Evolutionary conservation across 768 basidiomycete species (phyloP).

Genomic region (Mycena haematopus): DNA sequence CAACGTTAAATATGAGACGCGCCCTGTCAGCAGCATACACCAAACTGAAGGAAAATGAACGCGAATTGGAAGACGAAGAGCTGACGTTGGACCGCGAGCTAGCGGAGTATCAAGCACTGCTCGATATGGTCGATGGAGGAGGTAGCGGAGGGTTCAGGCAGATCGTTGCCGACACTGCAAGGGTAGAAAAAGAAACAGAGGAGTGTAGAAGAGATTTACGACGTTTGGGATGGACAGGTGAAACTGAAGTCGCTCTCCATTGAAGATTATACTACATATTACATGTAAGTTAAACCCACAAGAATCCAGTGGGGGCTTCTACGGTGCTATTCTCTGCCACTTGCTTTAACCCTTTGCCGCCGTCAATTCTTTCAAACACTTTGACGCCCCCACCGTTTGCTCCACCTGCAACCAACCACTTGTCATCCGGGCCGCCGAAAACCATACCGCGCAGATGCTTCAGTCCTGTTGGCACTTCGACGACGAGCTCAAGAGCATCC

Average conservation of each 20-base stretch:
- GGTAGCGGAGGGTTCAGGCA: constrained; percentile 48
- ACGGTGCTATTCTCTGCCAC: constrained; percentile 54
- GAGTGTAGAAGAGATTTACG: constrained; percentile 56
- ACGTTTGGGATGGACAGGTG: constrained; percentile 58
- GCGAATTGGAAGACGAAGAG: constrained; percentile 44
- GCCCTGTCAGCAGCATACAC: constrained; percentile 42
- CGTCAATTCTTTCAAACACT: constrained; percentile 69
- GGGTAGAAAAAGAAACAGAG: constrained; percentile 54
- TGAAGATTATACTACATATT: background rate
- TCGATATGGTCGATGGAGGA: constrained; percentile 49
- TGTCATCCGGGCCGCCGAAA: constrained; percentile 67
- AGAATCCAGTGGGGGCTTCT: constrained; percentile 59
- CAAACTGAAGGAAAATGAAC: constrained; percentile 44
- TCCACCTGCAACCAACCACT: constrained; percentile 72
- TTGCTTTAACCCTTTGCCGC: constrained; percentile 60
- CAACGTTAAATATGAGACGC: constrained; percentile 36
- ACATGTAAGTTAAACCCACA: constrained; percentile 56
- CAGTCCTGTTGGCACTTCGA: constrained; percentile 72
- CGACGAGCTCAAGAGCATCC: constrained; percentile 54
- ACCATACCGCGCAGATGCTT: constrained; percentile 73
- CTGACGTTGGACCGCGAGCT: constrained; percentile 45
- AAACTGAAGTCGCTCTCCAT: constrained; percentile 23
- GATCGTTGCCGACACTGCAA: constrained; percentile 54
- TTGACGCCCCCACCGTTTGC: constrained; percentile 69
- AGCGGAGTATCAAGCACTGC: constrained; percentile 48